Evolutionary conservation across 148 eudicot species (phyloP).

Genomic region (Beta vulgaris): DNA sequence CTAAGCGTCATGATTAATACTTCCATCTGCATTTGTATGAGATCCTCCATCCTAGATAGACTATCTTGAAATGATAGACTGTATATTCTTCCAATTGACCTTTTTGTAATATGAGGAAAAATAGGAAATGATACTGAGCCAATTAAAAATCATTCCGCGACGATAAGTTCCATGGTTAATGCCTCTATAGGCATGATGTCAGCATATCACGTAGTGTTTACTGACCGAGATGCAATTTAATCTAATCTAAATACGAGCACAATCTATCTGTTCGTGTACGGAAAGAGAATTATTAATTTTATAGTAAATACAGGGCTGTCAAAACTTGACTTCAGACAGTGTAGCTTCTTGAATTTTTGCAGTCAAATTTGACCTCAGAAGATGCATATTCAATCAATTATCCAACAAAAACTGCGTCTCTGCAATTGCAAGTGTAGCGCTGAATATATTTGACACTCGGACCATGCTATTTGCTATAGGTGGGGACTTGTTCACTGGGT

Average conservation of each 20-base stretch:
- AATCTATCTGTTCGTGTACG: neutral
- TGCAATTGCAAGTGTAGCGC: slow-evolving; percentile 16
- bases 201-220: neutral
- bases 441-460: slow-evolving; percentile 12
- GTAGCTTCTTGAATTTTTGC: slow-evolving; percentile 8
- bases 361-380: slow-evolving; percentile 12
- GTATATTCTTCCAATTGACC: neutral
- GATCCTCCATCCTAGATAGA: neutral
- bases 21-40: slow-evolving; percentile 4
- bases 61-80: neutral
- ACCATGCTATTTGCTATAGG: neutral
- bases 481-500: slow-evolving; percentile 14
- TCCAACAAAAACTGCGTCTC: slow-evolving; percentile 10
- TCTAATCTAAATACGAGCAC: neutral
- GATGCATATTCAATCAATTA: slow-evolving; percentile 1
- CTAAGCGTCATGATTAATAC: neutral
- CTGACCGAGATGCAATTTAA: neutral
- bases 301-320: neutral
- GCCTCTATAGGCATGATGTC: neutral
- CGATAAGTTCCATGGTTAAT: neutral
- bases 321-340: slow-evolving; percentile 15
- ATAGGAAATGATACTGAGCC: neutral
- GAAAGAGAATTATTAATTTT: neutral
- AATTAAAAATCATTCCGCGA: neutral
- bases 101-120: neutral